phyloP scores from a whole-genome alignment of 1,139 yeast genomes.

The Diutina rugosa region DNA sequence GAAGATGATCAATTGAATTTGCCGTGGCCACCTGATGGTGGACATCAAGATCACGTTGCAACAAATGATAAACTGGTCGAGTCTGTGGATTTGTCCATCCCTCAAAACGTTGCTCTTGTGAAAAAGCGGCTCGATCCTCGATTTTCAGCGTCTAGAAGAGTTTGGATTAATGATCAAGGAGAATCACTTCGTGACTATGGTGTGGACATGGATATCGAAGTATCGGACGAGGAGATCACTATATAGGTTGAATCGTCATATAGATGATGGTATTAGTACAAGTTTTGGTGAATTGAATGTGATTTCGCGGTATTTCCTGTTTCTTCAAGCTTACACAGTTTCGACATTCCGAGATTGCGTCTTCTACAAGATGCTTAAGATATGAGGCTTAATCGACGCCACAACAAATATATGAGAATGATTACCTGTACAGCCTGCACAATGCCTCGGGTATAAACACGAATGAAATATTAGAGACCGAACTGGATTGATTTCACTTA shows the following conservation, averaged over 20 bases:
- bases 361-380: background rate
- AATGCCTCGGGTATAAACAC: no score
- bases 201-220: constrained; percentile 35
- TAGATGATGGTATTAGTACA: no score
- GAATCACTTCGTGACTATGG: constrained; percentile 78
- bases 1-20: constrained; percentile 46
- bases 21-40: constrained; percentile 90
- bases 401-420: background rate
- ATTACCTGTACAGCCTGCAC: background rate
- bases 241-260: background rate
- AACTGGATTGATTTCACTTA: no score
- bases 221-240: background rate
- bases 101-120: constrained; percentile 6
- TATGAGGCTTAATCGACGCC: background rate
- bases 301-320: no score
- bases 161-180: constrained; percentile 74
- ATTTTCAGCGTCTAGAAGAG: constrained; percentile 18
- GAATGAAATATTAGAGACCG: no score
- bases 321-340: no score
- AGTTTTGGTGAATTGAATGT: background rate
- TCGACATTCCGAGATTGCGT: no score
- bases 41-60: constrained; percentile 24
- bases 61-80: constrained; percentile 9
- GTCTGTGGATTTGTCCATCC: constrained; percentile 7
- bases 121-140: constrained; percentile 12